Evolutionary conservation across 2,329 filamentous ascomycete species (phyloP).

Genomic region (Coniochaeta prunicola): DNA sequence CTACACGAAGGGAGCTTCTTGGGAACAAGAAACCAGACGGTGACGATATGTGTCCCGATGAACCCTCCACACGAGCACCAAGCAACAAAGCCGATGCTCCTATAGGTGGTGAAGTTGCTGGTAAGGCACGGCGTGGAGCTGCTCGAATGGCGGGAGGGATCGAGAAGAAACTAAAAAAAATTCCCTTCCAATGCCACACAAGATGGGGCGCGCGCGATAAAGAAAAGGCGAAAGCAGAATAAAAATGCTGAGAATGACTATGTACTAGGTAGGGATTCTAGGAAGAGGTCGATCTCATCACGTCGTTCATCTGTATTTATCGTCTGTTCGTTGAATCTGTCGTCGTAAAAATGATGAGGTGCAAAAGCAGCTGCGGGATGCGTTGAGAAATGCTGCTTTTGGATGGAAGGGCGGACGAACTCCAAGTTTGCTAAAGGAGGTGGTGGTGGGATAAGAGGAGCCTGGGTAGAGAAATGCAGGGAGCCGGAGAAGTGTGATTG

Average conservation of each 20-base stretch:
- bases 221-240: not conserved
- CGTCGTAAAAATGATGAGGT: not conserved
- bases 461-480: not conserved
- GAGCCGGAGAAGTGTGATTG: not conserved
- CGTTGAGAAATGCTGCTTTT: not conserved
- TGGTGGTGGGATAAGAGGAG: not conserved
- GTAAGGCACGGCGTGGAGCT: not conserved
- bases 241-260: constrained; percentile 3
- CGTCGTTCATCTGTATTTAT: not conserved
- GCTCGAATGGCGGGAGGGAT: not conserved
- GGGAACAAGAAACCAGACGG: not conserved
- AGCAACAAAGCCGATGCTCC: not conserved
- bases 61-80: not conserved
- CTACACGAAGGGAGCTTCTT: not conserved
- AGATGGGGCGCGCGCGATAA: not conserved
- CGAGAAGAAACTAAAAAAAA: not conserved
- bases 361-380: not conserved
- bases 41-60: not conserved
- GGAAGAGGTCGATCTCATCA: constrained; percentile 1
- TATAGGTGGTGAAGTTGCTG: not conserved
- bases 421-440: not conserved
- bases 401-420: constrained; percentile 1
- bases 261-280: constrained; percentile 1
- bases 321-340: not conserved
- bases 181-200: not conserved